A percentile compares a stretch with the other conserved stretches of the same genome.
Conservation (phyloP, 768 basidiomycete species). For the Gymnopilus dilepis region DNA sequence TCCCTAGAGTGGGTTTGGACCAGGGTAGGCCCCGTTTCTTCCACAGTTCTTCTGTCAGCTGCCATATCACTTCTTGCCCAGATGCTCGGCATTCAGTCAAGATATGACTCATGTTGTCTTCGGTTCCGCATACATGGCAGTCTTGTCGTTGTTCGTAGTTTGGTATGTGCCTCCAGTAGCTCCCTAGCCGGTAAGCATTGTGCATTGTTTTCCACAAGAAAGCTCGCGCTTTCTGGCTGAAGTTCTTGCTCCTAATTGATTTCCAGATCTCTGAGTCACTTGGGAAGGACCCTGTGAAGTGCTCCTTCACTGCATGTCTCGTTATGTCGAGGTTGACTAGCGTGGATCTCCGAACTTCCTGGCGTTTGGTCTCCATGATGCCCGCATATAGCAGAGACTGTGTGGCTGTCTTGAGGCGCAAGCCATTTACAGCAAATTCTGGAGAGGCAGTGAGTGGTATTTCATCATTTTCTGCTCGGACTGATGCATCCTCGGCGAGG, state of each 20-base stretch:
- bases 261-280: not conserved
- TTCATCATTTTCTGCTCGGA: not conserved
- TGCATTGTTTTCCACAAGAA: constrained; percentile 33
- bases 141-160: constrained; percentile 9
- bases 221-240: constrained; percentile 4
- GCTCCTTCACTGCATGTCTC: not conserved
- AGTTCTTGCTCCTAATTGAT: not conserved
- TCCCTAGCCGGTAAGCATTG: constrained; percentile 26
- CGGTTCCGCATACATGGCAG: constrained; percentile 21
- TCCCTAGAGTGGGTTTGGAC: constrained; percentile 24
- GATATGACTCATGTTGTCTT: constrained; percentile 35
- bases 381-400: not conserved
- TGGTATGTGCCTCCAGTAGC: constrained; percentile 30
- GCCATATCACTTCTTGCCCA: constrained; percentile 31
- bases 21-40: not conserved
- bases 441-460: not conserved
- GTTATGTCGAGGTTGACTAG: not conserved
- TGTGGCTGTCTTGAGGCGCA: not conserved
- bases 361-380: not conserved
- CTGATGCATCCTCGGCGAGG: not conserved
- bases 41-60: constrained; percentile 25
- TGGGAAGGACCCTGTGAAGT: too few relatives aligned
- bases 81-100: constrained; percentile 29
- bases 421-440: not conserved
- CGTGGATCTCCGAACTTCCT: not conserved